Evolutionary conservation across 179 eudicot genomes (phyloP), one percentile per base, ranked within the genome.

Genomic region (Heliamphora pulchella): DNA sequence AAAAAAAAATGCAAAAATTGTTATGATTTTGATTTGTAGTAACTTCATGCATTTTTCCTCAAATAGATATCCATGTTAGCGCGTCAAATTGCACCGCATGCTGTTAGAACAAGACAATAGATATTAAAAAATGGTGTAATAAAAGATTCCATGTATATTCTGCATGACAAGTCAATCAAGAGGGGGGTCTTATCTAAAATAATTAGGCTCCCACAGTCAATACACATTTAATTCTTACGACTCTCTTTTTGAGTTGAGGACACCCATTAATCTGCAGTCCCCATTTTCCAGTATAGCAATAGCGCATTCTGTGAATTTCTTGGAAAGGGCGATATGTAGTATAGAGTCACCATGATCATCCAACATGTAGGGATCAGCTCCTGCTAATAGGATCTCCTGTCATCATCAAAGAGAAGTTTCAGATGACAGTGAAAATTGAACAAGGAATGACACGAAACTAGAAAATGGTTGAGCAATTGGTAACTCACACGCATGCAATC

Each of bases 401-500:
- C 64, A 71, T 55, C 86, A 80, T 75, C 11, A 78, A 78, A 51
- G 64, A 39, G 50, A 51, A 22, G 39, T 51, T 51, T 78, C 41
- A 53, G 41, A 76, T 59, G 2, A 44, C 17, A 1, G 43, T 41
- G 41, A 55, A 20, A 18, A 57, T 15, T 54, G 51, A 68, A 54
- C 13, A 69, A 43, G 15, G 8, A 50, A 78, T 17, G 65, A 53
- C 51, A 67, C 66, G 14, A 51, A 41, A 51, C 20, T 3, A 43
- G 18, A 78, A 51, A 8, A 31, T 41, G 65, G 75, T 66, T 10
- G 48, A 53, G 18, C 18, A 62, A 17, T 66, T 43, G 65, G 66
- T 17, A 66, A 86, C 94, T 62, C 88, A 94, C 98, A 71, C 88
- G 94, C 98, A 94, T 94, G 89, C 98, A 94, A 87, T 94, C 97